Conservation (phyloP, 1,139 yeast species). For the Debaryomyces singareniensis region DNA sequence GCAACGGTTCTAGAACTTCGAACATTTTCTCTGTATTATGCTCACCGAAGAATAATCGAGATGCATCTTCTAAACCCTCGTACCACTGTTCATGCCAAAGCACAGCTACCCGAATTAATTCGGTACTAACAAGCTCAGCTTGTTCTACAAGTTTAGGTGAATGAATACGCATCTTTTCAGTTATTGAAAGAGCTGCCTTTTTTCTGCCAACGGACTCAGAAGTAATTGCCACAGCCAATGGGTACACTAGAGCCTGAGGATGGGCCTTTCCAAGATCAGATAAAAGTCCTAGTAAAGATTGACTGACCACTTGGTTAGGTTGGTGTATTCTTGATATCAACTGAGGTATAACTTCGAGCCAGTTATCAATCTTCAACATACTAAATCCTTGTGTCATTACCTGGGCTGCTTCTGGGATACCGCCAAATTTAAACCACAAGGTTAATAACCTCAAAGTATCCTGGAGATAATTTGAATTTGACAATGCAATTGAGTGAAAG, state of each 20-base stretch:
- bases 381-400: slow-evolving; percentile 90
- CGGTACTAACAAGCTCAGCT: slow-evolving; percentile 90
- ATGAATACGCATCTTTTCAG: slow-evolving; percentile 88
- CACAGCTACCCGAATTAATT: slow-evolving; percentile 89
- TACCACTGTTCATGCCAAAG: slow-evolving; percentile 99
- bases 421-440: slow-evolving; percentile 95
- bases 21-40: slow-evolving; percentile 94
- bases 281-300: slow-evolving; percentile 70
- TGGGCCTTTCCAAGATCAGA: slow-evolving; percentile 91
- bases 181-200: slow-evolving; percentile 84
- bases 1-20: slow-evolving; percentile 84
- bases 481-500: slow-evolving; percentile 87
- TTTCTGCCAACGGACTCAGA: slow-evolving; percentile 88
- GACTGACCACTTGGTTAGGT: slow-evolving; percentile 79
- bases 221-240: slow-evolving; percentile 92
- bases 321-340: slow-evolving; percentile 94
- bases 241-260: slow-evolving; percentile 95
- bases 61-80: slow-evolving; percentile 95
- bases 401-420: slow-evolving; percentile 81
- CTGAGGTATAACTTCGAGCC: slow-evolving; percentile 96
- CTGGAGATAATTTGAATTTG: slow-evolving; percentile 81
- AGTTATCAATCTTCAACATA: slow-evolving; percentile 83
- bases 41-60: slow-evolving; percentile 88
- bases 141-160: slow-evolving; percentile 83
- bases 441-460: slow-evolving; percentile 88